Percentiles rank a stretch among this genome's conserved stretches.
These are phyloP conservation scores for Bipolaris cookei DNA, from an alignment of 2,329 filamentous ascomycete genomes.

Conservation along the genomic window DNA sequence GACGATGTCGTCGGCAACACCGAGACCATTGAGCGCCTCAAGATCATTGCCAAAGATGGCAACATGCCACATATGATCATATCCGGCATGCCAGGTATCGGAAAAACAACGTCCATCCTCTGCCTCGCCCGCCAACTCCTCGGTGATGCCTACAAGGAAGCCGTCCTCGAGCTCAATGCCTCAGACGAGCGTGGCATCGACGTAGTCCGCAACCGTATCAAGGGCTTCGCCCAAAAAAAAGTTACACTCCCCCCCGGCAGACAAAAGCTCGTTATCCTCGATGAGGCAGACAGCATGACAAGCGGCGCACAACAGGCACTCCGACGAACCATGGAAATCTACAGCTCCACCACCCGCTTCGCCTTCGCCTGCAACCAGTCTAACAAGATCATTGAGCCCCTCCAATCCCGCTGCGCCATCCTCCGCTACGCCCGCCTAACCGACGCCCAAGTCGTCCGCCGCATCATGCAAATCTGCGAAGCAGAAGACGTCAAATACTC, in stretches of 20 bases:
- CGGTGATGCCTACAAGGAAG: slow-evolving; percentile 95
- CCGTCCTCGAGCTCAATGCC: slow-evolving; percentile 93
- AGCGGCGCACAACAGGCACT: slow-evolving; percentile 94
- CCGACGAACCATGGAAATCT: slow-evolving; percentile 97
- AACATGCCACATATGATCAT: slow-evolving; percentile 99
- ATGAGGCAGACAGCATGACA: slow-evolving; percentile 97
- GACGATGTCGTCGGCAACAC: slow-evolving; percentile 98
- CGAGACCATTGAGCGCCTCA: slow-evolving; percentile 94
- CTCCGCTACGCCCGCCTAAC: slow-evolving; percentile 91
- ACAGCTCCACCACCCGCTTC: slow-evolving; percentile 93
- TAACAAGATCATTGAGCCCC: slow-evolving; percentile 99
- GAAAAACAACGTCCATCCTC: slow-evolving; percentile 94
- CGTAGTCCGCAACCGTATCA: slow-evolving; percentile 95
- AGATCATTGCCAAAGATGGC: slow-evolving; percentile 97
- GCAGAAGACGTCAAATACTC: slow-evolving; percentile 89
- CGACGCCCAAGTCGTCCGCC: slow-evolving; percentile 89
- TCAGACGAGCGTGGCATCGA: slow-evolving; percentile 97
- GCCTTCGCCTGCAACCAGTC: slow-evolving; percentile 98
- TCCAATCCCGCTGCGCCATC: slow-evolving; percentile 96
- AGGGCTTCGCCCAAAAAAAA: slow-evolving; percentile 98
- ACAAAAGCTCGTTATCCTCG: slow-evolving; percentile 96
- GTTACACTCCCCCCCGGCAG: slow-evolving; percentile 89
- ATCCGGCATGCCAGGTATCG: slow-evolving; percentile 98
- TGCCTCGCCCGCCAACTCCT: slow-evolving; percentile 91
- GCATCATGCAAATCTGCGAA: slow-evolving; percentile 88